Percentiles rank a stretch among this genome's conserved stretches.
These are phyloP conservation scores for Zizania palustris DNA, from an alignment of 202 grass and related monocot species.

Conservation along the genomic window DNA sequence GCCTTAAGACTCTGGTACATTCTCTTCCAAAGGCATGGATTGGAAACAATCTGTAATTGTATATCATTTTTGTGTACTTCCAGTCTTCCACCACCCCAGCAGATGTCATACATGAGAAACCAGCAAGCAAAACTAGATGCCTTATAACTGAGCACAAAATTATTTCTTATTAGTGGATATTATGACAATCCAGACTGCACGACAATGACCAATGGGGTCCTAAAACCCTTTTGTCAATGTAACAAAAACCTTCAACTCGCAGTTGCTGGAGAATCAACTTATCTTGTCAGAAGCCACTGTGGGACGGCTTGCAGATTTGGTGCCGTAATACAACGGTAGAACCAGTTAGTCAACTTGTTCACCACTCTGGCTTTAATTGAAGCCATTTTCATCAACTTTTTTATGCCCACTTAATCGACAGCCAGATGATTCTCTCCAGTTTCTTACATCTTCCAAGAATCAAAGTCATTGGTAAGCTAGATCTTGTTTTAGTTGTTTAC, in stretches of 20 bases:
- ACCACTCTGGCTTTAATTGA: conserved; percentile 33
- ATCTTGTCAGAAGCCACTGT: conserved; percentile 23
- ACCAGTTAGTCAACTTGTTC: conserved; percentile 42
- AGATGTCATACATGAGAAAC: conserved; percentile 2
- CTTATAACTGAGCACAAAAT: neutral
- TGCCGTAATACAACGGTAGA: conserved; percentile 24
- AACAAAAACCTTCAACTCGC: conserved; percentile 18
- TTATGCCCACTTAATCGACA: conserved; percentile 4
- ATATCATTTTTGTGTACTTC: neutral
- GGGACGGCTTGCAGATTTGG: conserved; percentile 42
- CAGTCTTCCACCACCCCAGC: neutral
- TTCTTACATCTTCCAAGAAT: conserved; percentile 42
- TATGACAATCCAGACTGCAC: neutral
- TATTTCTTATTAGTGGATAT: conserved; percentile 13
- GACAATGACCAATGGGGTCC: neutral
- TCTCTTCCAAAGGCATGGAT: neutral
- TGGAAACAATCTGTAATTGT: neutral
- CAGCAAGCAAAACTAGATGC: neutral
- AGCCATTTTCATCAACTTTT: conserved; percentile 24
- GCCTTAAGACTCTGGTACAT: neutral
- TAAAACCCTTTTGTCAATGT: neutral
- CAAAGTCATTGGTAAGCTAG: conserved; percentile 13
- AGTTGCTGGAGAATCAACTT: conserved; percentile 34
- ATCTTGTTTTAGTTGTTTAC: conserved; percentile 12
- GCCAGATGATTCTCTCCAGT: conserved; percentile 22